Conservation (phyloP, 225 moss, liverwort and hornwort species). For the Physcomitrium patens region DNA sequence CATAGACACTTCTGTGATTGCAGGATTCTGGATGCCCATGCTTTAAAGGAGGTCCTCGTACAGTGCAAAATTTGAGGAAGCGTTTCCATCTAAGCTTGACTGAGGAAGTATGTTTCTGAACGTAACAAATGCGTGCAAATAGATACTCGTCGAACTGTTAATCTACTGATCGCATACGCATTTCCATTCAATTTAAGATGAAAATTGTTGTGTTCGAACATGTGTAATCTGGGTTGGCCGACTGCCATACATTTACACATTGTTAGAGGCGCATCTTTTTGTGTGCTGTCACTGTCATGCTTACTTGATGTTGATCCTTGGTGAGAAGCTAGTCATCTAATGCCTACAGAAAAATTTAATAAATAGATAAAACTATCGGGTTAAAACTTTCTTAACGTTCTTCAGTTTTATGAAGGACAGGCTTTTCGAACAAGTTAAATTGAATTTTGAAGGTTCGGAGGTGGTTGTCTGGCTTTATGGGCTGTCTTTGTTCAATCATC, state of each 20-base stretch:
- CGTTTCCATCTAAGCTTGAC: constrained; percentile 98
- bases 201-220: too few species aligned
- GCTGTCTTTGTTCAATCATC: too few species aligned
- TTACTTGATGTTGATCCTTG: not conserved
- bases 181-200: too few species aligned
- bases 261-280: not conserved
- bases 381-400: not conserved
- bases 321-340: not conserved
- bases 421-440: too few species aligned
- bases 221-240: not conserved
- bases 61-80: constrained; percentile 92
- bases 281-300: too few species aligned
- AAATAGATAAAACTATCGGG: not conserved
- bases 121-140: not conserved
- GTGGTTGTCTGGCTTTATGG: too few species aligned
- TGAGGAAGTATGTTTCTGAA: constrained; percentile 70
- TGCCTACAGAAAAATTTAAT: not conserved
- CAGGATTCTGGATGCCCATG: constrained; percentile 99
- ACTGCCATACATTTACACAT: not conserved
- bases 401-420: too few species aligned
- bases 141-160: not conserved
- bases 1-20: constrained; percentile 13
- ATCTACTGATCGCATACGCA: too few species aligned
- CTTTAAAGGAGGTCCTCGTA: constrained; percentile 94
- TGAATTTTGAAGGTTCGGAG: too few species aligned